phyloP scores from a whole-genome alignment of 495 filamentous ascomycete species.

The Trichoderma virens region DNA sequence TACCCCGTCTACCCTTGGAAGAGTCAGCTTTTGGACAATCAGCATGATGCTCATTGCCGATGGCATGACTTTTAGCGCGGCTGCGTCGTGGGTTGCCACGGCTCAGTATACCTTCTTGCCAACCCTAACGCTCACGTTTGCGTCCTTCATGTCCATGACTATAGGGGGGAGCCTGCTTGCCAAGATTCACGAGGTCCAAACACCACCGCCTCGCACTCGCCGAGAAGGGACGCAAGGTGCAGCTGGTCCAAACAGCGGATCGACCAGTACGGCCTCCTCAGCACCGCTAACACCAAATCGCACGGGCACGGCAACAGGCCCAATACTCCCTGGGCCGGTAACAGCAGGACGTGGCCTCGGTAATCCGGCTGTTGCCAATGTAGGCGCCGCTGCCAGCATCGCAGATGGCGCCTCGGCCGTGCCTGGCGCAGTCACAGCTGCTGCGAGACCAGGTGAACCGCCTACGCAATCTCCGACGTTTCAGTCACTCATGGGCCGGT shows the following conservation, averaged over 20 bases:
- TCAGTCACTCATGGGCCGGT: constrained; percentile 69
- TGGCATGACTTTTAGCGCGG: constrained; percentile 52
- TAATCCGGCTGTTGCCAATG: constrained; percentile 57
- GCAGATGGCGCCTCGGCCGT: constrained; percentile 31
- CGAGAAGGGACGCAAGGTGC: constrained; percentile 25
- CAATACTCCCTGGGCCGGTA: constrained; percentile 51
- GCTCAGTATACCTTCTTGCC: constrained; percentile 59
- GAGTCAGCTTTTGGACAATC: constrained; percentile 84
- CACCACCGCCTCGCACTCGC: constrained; percentile 64
- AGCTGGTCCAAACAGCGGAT: constrained; percentile 12
- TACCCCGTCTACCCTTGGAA: constrained; percentile 87
- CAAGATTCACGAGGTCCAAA: constrained; percentile 82
- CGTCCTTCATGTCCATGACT: constrained; percentile 53
- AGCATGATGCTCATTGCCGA: constrained; percentile 82
- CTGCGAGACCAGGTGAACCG: constrained; percentile 10
- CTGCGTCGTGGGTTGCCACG: constrained; percentile 57
- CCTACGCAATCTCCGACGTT: constrained; percentile 36
- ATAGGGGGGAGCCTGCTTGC: constrained; percentile 78
- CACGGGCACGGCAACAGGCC: constrained; percentile 23
- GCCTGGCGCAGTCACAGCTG: constrained; percentile 13
- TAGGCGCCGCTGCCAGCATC: constrained; percentile 50
- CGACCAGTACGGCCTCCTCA: constrained; percentile 20
- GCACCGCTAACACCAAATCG: constrained; percentile 22
- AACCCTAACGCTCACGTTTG: constrained; percentile 65
- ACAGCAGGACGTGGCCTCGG: constrained; percentile 39